Evolutionary conservation across 257 asterid genomes (phyloP).

Genomic region (Lycium barbarum): DNA sequence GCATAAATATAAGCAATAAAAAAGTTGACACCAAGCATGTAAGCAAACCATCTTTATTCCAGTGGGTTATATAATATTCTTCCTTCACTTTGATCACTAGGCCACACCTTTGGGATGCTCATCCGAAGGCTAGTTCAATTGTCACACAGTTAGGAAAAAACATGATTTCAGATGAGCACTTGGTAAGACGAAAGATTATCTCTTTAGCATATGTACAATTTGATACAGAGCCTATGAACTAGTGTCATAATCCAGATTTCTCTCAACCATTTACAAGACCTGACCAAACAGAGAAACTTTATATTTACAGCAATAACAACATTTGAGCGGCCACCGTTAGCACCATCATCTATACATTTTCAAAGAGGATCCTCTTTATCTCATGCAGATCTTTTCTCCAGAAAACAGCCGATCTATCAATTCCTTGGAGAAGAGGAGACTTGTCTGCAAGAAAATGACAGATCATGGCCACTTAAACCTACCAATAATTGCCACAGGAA

Average conservation of each 20-base stretch:
- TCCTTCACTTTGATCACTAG: neutral
- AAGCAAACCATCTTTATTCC: neutral
- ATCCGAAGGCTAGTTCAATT: neutral
- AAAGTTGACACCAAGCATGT: neutral
- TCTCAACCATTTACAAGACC: conserved; percentile 26
- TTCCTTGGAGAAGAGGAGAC: conserved; percentile 23
- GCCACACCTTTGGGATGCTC: neutral
- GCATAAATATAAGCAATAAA: neutral
- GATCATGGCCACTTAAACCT: conserved; percentile 26
- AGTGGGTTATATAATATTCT: neutral
- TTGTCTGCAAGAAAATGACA: neutral
- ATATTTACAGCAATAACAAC: conserved; percentile 8
- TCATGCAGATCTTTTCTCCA: conserved; percentile 26
- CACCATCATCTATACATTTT: conserved; percentile 23
- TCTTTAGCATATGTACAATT: conserved; percentile 17
- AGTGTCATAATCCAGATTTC: conserved; percentile 1
- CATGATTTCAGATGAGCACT: neutral
- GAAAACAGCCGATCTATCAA: neutral
- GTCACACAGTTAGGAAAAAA: neutral
- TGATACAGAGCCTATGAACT: conserved; percentile 17
- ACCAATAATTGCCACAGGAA: conserved; percentile 90
- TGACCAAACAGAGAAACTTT: neutral
- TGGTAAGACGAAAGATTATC: conserved; percentile 12
- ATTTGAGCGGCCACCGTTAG: conserved; percentile 8
- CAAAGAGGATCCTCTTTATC: conserved; percentile 26